These are phyloP conservation scores for Eruca vesicaria DNA, from an alignment of 441 rosid genomes.

Conservation along the genomic window DNA sequence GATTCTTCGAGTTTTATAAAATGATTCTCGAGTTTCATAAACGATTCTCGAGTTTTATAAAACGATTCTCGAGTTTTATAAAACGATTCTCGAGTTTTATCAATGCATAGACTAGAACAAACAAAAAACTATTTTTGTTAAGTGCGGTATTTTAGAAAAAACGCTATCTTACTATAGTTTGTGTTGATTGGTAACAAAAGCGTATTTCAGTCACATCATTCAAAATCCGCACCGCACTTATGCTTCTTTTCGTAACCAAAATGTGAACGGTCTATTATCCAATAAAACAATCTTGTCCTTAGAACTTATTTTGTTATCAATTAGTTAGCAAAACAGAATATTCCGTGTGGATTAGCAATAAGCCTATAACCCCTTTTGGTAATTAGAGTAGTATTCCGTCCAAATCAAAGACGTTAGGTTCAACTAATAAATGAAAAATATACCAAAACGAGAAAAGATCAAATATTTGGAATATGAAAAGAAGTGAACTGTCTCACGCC, in stretches of 20 bases:
- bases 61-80: too few relatives aligned
- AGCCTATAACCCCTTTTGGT: slow-evolving; percentile 1
- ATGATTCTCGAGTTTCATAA: too few relatives aligned
- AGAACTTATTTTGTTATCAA: background rate
- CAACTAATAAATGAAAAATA: background rate
- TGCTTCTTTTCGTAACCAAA: background rate
- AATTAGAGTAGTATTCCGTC: background rate
- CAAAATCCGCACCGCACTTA: too few relatives aligned
- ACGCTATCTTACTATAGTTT: background rate
- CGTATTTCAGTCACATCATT: too few relatives aligned
- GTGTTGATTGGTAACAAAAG: background rate
- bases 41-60: too few relatives aligned
- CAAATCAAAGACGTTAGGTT: slow-evolving; percentile 12
- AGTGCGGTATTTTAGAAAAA: background rate
- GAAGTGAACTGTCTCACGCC: background rate
- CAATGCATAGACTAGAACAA: background rate
- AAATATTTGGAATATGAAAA: background rate
- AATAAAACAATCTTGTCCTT: background rate
- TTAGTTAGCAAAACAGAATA: background rate
- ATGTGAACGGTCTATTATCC: background rate
- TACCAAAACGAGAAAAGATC: background rate
- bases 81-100: too few relatives aligned
- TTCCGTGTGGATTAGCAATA: background rate
- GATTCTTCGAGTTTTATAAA: too few relatives aligned
- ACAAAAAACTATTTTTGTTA: background rate